Evolutionary conservation across 2,329 filamentous ascomycete species (phyloP), one percentile per base, ranked within the genome.

Genomic region (Chalara sp.): DNA sequence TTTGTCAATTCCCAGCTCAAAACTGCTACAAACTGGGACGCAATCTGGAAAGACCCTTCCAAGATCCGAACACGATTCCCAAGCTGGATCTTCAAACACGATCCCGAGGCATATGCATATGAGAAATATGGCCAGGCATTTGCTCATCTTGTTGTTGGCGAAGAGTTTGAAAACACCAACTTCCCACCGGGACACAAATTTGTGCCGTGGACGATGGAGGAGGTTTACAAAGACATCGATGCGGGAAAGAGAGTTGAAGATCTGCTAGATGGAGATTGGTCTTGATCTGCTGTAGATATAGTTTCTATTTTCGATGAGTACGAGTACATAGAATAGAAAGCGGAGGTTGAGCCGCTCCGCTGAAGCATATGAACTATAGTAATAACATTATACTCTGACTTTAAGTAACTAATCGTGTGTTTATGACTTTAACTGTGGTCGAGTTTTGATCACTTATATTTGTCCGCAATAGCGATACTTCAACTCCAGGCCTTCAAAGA

Each of bases 131-230:
- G 28, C 13, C 33, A 46, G 31, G 42, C 11, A 6, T 28, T 50
- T 5, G 12, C 12, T 28, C 13, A 49, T 37, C 13, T 53, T 11
- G 11, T 46, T 5, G 28, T 5, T 35, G 50, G 50, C 30, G 40
- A 7, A 5, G 4, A 30, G 11, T 53, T 53, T 12, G 5, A 37
- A 28, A 46, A 21, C 21, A 53, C 47, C 1, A 53, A 53, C 8
- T 32, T 42, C 5, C 50, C 50, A 6, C 47, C 41, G 3, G 47
- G 50, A 6, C 37, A 46, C 21, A 40, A 21, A 6, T 49, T 42
- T 10, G 32, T 41, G 29, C 47, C 43, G 12, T 53, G 47, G 50
- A 53, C 50, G 6, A 50, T 53, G 30, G 28, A 53, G 11, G 47
- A 46, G 13, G 7, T 53, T 35, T 28, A 39, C 7, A 21, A 46